Percentiles rank a stretch among this genome's conserved stretches.
These are phyloP conservation scores for Cucurbitaria berberidis DNA, from an alignment of 2,329 filamentous ascomycete species.

Conservation along the genomic window DNA sequence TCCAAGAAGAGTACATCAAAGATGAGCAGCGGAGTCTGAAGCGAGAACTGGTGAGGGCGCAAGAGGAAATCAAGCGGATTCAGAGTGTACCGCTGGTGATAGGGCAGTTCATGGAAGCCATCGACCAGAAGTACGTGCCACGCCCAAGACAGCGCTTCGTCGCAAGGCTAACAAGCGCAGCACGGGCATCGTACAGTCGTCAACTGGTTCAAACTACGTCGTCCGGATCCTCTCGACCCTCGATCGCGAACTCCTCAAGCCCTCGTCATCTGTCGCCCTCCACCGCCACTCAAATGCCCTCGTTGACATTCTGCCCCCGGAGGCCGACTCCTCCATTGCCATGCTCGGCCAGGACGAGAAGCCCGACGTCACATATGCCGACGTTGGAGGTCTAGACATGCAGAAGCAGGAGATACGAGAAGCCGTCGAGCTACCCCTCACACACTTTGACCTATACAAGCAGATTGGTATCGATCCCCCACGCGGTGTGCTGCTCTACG, in stretches of 20 bases:
- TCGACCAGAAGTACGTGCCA: constrained; percentile 87
- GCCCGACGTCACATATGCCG: constrained; percentile 96
- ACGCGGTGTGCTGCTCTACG: constrained; percentile 93
- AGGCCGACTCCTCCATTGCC: constrained; percentile 97
- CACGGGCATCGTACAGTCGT: constrained; percentile 98
- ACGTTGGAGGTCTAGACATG: constrained; percentile 98
- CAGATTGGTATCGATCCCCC: constrained; percentile 99
- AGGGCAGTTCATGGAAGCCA: constrained; percentile 99
- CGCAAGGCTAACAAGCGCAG: constrained; percentile 55
- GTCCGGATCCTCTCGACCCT: constrained; percentile 97
- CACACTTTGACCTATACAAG: constrained; percentile 98
- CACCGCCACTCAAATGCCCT: constrained; percentile 98
- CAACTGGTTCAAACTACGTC: constrained; percentile 98
- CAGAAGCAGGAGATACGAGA: constrained; percentile 99
- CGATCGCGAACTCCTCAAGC: constrained; percentile 97
- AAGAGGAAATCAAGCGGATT: constrained; percentile 99
- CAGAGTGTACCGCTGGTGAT: constrained; percentile 98
- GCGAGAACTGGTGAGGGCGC: constrained; percentile 92
- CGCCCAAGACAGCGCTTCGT: neutral
- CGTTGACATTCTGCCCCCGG: constrained; percentile 97
- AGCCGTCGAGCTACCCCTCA: constrained; percentile 94
- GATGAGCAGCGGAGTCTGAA: constrained; percentile 99
- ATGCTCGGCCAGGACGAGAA: constrained; percentile 98
- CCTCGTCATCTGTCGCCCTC: constrained; percentile 94
- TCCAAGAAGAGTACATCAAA: constrained; percentile 99